Percentiles rank a stretch among this genome's conserved stretches.
Conservation (phyloP, 1,284 basidiomycete species). For the Rhodofomes roseus region DNA sequence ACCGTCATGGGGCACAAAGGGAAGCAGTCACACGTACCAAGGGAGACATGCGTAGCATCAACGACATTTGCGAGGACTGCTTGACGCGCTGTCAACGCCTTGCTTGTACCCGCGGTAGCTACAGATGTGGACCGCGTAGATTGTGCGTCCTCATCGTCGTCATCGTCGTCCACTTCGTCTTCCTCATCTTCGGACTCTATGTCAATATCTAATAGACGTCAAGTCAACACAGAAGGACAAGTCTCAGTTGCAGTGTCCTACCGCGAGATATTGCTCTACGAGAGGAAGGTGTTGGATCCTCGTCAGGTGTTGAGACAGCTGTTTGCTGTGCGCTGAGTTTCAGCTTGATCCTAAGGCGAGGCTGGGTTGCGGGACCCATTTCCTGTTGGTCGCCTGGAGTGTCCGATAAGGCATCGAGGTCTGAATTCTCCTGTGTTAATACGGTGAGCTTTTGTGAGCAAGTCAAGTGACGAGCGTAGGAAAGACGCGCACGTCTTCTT, state of each 20-base stretch:
- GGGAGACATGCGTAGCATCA: constrained; percentile 61
- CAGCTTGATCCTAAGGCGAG: constrained; percentile 59
- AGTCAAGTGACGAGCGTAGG: constrained; percentile 6
- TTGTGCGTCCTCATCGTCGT: constrained; percentile 31
- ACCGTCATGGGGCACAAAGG: background rate
- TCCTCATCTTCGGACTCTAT: constrained; percentile 55
- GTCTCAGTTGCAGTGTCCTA: constrained; percentile 6
- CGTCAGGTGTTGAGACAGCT: constrained; percentile 25
- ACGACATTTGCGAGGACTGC: constrained; percentile 68
- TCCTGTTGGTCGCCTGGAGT: constrained; percentile 16
- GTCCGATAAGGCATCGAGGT: constrained; percentile 32
- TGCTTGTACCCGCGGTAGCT: constrained; percentile 32
- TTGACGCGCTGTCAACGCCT: constrained; percentile 64
- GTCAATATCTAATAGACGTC: constrained; percentile 26
- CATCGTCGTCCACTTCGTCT: constrained; percentile 36
- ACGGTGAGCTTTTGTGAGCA: background rate
- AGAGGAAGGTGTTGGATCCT: constrained; percentile 17
- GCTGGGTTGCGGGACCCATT: constrained; percentile 13
- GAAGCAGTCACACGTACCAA: constrained; percentile 34
- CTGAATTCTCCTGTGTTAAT: constrained; percentile 22
- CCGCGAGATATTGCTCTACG: constrained; percentile 29
- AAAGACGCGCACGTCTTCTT: constrained; percentile 24
- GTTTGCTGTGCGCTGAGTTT: constrained; percentile 44
- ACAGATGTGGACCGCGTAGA: constrained; percentile 29
- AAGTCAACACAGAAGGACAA: background rate